Evolutionary conservation across 805 yeast species (phyloP).

Genomic region (Candida rishiriensis): DNA sequence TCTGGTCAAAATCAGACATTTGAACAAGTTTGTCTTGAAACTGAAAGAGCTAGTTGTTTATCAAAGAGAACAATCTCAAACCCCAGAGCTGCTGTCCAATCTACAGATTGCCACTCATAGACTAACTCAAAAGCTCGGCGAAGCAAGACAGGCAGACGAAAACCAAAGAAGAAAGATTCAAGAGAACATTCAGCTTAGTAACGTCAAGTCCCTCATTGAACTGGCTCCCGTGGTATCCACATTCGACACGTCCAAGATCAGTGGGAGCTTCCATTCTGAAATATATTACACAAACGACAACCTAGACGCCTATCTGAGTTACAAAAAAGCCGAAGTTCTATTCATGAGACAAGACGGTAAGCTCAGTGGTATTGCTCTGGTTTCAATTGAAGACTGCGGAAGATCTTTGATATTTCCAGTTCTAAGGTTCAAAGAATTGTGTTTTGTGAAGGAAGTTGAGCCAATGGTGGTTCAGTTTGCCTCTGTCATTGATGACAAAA

Average conservation of each 20-base stretch:
- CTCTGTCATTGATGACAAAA: constrained; percentile 12
- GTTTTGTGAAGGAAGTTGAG: constrained; percentile 14
- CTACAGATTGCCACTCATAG: constrained; percentile 20
- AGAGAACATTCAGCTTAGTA: constrained; percentile 11
- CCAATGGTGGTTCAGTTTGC: constrained; percentile 14
- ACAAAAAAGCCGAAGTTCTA: constrained; percentile 14
- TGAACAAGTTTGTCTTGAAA: constrained; percentile 19
- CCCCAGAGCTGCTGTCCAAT: constrained; percentile 21
- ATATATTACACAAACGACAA: constrained; percentile 24
- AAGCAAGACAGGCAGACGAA: constrained; percentile 22
- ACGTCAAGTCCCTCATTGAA: constrained; percentile 22
- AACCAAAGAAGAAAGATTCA: constrained; percentile 16
- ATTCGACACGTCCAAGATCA: constrained; percentile 8
- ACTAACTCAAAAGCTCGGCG: constrained; percentile 11
- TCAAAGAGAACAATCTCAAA: constrained; percentile 15
- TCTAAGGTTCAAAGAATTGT: constrained; percentile 26
- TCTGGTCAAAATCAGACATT: constrained; percentile 24
- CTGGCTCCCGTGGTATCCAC: constrained; percentile 18
- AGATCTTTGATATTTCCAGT: constrained; percentile 33
- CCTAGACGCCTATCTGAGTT: constrained; percentile 19
- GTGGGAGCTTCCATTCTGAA: constrained; percentile 12
- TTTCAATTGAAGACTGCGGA: constrained; percentile 26
- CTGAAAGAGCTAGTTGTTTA: constrained; percentile 17
- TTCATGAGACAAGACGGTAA: constrained; percentile 9
- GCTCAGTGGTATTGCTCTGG: constrained; percentile 21